phyloP scores from a whole-genome alignment of 2,329 filamentous ascomycete genomes.

The Phoma sp. region DNA sequence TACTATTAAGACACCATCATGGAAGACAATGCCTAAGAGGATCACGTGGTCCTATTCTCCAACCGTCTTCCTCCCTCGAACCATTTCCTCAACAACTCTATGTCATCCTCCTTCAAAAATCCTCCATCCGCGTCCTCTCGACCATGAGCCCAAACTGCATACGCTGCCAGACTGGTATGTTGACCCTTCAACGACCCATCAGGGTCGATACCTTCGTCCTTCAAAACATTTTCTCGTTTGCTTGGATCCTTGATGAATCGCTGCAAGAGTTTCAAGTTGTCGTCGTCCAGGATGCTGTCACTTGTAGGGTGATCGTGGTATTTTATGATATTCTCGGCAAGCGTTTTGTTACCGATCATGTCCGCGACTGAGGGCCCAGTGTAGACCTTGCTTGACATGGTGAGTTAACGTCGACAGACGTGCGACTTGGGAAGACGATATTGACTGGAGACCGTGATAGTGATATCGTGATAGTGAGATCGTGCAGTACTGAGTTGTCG shows the following conservation, averaged over 20 bases:
- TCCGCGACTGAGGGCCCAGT: constrained; percentile 7
- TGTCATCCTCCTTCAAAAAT: neutral
- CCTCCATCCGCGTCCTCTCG: neutral
- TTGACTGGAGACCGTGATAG: too few relatives aligned
- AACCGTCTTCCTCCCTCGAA: neutral
- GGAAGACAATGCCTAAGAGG: neutral
- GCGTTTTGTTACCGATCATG: constrained; percentile 5
- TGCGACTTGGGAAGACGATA: neutral
- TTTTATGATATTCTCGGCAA: constrained; percentile 10
- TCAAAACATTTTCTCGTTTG: neutral
- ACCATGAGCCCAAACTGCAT: constrained; percentile 1
- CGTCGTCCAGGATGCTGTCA: constrained; percentile 7
- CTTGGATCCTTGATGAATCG: constrained; percentile 2
- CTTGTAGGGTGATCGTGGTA: constrained; percentile 11
- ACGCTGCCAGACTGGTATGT: neutral
- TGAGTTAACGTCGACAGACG: neutral
- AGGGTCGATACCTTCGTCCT: constrained; percentile 3
- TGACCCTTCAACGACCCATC: neutral
- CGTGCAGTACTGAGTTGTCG: neutral
- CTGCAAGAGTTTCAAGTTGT: neutral
- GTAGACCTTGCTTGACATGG: constrained; percentile 5
- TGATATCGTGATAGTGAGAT: too few relatives aligned
- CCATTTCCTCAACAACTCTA: constrained; percentile 7
- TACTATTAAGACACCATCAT: too few relatives aligned
- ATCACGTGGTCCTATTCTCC: neutral